phyloP scores from a whole-genome alignment of 352 stramenopile genomes.

The Phytophthora melonis region DNA sequence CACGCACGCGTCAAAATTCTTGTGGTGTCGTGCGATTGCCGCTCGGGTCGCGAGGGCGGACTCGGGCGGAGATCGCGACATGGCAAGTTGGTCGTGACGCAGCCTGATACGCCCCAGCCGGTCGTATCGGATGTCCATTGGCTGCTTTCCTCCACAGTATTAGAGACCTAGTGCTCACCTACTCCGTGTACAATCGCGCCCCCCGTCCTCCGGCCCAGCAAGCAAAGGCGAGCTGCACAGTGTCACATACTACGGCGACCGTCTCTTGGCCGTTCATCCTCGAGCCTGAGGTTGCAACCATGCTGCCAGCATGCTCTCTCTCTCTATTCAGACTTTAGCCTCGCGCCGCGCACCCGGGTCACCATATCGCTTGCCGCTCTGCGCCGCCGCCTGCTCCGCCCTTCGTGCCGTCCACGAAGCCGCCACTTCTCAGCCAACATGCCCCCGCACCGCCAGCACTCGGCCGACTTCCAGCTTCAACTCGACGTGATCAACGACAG shows the following conservation, averaged over 20 bases:
- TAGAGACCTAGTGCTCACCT: not conserved
- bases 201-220: conserved; percentile 22
- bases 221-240: conserved; percentile 19
- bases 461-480: conserved; percentile 36
- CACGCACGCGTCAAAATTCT: conserved; percentile 34
- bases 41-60: conserved; percentile 23
- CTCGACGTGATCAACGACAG: conserved; percentile 20
- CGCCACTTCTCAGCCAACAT: conserved; percentile 31
- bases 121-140: no score
- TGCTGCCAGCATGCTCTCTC: not conserved
- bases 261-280: conserved; percentile 37
- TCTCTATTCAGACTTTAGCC: conserved; percentile 37
- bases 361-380: conserved; percentile 15
- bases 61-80: not conserved
- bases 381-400: not conserved
- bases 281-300: conserved; percentile 28
- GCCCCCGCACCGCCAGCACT: conserved; percentile 33
- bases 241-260: conserved; percentile 36
- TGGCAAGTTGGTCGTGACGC: conserved; percentile 1
- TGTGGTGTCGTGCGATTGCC: conserved; percentile 33
- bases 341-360: conserved; percentile 14
- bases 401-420: conserved; percentile 19
- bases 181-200: not conserved
- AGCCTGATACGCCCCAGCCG: no score
- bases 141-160: not conserved